phyloP scores from a whole-genome alignment of 2,329 filamentous ascomycete species.

The Ophiostoma fasciatum region DNA sequence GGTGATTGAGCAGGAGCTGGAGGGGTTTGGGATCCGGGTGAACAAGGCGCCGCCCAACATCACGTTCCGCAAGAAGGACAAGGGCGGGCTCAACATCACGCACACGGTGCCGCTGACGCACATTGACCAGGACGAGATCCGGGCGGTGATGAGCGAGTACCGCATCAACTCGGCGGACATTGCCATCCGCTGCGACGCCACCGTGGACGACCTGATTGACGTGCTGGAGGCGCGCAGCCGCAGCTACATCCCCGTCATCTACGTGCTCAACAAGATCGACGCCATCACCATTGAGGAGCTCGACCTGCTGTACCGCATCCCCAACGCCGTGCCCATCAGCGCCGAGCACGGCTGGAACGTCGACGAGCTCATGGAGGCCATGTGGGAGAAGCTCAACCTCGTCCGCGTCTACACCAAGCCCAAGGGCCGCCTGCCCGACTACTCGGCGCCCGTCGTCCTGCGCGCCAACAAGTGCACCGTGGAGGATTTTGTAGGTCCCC shows the following conservation, averaged over 20 bases:
- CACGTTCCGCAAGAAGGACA: constrained; percentile 99
- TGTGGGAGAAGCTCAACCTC: constrained; percentile 92
- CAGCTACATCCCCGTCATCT: constrained; percentile 97
- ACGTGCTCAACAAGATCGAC: constrained; percentile 98
- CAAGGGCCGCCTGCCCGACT: constrained; percentile 89
- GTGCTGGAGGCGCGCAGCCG: constrained; percentile 85
- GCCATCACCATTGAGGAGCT: constrained; percentile 95
- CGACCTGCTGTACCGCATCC: constrained; percentile 89
- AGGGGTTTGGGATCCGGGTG: constrained; percentile 94
- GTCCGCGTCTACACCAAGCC: constrained; percentile 95
- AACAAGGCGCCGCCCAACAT: constrained; percentile 97
- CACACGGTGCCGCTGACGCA: constrained; percentile 83
- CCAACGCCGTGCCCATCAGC: constrained; percentile 92
- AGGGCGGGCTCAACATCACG: constrained; percentile 93
- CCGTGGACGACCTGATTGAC: constrained; percentile 93
- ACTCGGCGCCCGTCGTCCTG: constrained; percentile 79
- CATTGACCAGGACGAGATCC: constrained; percentile 93
- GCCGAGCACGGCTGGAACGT: constrained; percentile 97
- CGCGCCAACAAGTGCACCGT: constrained; percentile 71
- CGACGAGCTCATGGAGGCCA: constrained; percentile 89
- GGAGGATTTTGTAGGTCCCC: constrained; percentile 81
- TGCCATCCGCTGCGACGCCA: constrained; percentile 93
- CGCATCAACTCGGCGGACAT: constrained; percentile 94
- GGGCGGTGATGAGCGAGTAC: constrained; percentile 94
- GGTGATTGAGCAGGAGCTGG: constrained; percentile 85